Base-by-base conservation (phyloP, 2,329 filamentous ascomycete species). In the Fusarium gaditjirri region DNA sequence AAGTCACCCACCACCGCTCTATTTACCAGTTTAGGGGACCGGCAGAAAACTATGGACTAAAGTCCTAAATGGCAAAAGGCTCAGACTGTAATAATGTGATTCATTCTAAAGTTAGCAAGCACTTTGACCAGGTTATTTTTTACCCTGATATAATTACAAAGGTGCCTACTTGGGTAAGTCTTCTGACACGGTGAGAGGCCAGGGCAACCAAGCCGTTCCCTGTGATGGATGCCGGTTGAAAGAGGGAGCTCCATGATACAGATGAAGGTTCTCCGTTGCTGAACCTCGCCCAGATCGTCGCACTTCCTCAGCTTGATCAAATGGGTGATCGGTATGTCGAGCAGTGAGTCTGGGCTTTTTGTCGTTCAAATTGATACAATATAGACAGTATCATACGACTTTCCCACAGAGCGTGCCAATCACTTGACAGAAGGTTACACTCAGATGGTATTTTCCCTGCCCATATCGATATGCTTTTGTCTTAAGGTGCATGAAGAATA, bases 381-480 rank as follows among this genome's bases (percentile, higher is more conserved):
- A 29, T 19, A 43, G 33, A 44, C 23, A 42, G 43, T 50, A 39
- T 27, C 50, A 64, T 41, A n/a, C 25, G 31, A 38, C 36, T 41
- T 50, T 55, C 25, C 61, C 65, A 71, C 65, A 60, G 41, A 70
- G 25, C 29, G 56, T 53, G 29, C 39, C 25, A 44, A 49, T 73
- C 57, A 71, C 70, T 73, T 71, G 70, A 64, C 50, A 46, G 42
- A 42, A 42, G 29, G 44, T 41, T 31, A 53, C 43, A 66, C 42
- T 50, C 44, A 47, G 39, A 39, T 33, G 23, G 59, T 29, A 31
- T 47, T 53, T 55, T 44, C 46, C 54, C 42, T 35, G 23, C 44
- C 43, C 43, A 42, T 49, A 55, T 47, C 31, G 33, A 39, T 31
- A 44, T 38, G 38, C 19, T 62, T 56, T 44, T 52, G 64, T 53